phyloP scores from a whole-genome alignment of 257 asterid genomes.

The Leonotis leonurus region DNA sequence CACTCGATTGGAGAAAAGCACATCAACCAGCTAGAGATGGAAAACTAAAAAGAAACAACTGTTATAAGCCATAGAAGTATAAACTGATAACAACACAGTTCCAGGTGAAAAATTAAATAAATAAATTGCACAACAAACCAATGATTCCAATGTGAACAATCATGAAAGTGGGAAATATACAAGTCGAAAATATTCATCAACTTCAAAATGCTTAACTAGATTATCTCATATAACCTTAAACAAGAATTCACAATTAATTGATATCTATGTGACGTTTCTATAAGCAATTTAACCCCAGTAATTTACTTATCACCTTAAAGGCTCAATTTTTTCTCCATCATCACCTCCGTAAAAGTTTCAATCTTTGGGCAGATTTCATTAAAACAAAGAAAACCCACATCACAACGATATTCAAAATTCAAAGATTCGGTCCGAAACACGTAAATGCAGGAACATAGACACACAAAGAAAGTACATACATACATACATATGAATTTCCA shows the following conservation, averaged over 20 bases:
- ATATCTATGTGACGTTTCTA: background rate
- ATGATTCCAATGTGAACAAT: slow-evolving; percentile 10
- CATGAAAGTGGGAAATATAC: background rate
- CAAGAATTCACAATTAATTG: background rate
- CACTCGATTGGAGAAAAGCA: background rate
- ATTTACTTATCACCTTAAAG: background rate
- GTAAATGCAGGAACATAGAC: background rate
- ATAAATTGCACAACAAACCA: slow-evolving; percentile 7
- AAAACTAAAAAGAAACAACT: slow-evolving; percentile 3
- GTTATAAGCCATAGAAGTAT: background rate
- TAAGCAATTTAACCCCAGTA: slow-evolving; percentile 10
- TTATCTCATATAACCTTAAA: background rate
- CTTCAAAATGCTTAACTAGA: slow-evolving; percentile 2
- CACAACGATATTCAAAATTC: slow-evolving; percentile 16
- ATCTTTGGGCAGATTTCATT: slow-evolving; percentile 18
- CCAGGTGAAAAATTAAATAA: background rate
- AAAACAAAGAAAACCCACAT: slow-evolving; percentile 25
- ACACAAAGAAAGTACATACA: background rate
- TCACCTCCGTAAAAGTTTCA: slow-evolving; percentile 2
- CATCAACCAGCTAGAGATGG: background rate
- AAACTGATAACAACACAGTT: background rate
- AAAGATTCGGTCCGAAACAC: slow-evolving; percentile 14
- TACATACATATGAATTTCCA: background rate
- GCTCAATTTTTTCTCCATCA: background rate
- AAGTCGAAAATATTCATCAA: slow-evolving; percentile 11